These are phyloP conservation scores for Ophiobolus disseminans DNA, from an alignment of 2,329 filamentous ascomycete species.

Conservation along the genomic window DNA sequence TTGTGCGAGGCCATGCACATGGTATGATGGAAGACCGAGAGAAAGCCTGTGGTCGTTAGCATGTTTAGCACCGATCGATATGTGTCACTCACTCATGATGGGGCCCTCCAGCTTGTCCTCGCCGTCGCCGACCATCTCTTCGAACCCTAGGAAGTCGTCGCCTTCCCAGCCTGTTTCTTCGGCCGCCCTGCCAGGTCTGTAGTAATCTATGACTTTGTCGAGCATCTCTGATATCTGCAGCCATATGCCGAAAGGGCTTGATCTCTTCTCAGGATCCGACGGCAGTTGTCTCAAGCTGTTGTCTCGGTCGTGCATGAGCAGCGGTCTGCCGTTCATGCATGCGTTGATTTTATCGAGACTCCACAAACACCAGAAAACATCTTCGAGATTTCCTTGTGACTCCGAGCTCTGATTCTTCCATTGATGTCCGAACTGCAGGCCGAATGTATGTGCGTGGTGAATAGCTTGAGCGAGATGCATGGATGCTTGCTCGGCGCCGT, in stretches of 20 bases:
- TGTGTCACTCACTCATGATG: slow-evolving; percentile 41
- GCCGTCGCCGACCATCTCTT: slow-evolving; percentile 52
- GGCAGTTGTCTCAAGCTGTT: slow-evolving; percentile 53
- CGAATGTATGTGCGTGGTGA: slow-evolving; percentile 58
- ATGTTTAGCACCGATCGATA: slow-evolving; percentile 8
- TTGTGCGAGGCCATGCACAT: slow-evolving; percentile 65
- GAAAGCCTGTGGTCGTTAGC: slow-evolving; percentile 48
- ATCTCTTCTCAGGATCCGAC: slow-evolving; percentile 51
- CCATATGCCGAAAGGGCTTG: slow-evolving; percentile 58
- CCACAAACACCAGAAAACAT: slow-evolving; percentile 60
- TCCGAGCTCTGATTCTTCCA: slow-evolving; percentile 50
- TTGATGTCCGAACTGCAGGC: slow-evolving; percentile 53
- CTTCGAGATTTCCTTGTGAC: slow-evolving; percentile 50
- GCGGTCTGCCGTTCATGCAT: slow-evolving; percentile 55
- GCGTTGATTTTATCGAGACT: slow-evolving; percentile 57
- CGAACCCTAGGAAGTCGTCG: slow-evolving; percentile 54
- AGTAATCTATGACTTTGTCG: slow-evolving; percentile 57
- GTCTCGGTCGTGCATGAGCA: slow-evolving; percentile 58
- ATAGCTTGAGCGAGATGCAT: slow-evolving; percentile 58
- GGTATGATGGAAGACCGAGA: slow-evolving; percentile 65
- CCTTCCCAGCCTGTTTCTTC: slow-evolving; percentile 57
- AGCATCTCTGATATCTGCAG: slow-evolving; percentile 54
- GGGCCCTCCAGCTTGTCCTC: slow-evolving; percentile 48
- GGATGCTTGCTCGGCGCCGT: slow-evolving; percentile 56
- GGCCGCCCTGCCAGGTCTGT: slow-evolving; percentile 52